Conservation (phyloP, 768 basidiomycete genomes). For the Naematelia aurantialba region DNA sequence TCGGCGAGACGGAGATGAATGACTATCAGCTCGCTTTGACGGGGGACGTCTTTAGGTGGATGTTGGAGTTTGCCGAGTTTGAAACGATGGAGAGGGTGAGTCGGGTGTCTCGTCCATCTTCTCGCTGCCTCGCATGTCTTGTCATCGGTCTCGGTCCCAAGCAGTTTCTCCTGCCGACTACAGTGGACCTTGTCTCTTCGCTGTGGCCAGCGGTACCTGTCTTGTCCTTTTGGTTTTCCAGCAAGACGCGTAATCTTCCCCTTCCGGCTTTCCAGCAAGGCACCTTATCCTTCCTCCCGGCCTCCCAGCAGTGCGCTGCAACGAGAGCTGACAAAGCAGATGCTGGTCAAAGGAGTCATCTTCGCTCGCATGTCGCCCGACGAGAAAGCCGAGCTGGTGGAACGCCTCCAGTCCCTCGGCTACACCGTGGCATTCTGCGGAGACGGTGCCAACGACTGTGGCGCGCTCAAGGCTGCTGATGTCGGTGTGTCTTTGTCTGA, state of each 20-base stretch:
- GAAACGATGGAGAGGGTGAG: constrained; percentile 90
- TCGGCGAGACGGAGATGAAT: constrained; percentile 67
- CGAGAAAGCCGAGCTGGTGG: constrained; percentile 97
- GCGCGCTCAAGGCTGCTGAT: constrained; percentile 95
- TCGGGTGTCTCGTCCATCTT: constrained; percentile 7
- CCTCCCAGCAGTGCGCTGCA: neutral
- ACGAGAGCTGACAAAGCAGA: constrained; percentile 55
- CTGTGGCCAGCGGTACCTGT: too few relatives aligned
- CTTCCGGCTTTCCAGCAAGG: neutral
- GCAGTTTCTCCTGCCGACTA: too few relatives aligned
- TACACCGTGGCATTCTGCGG: constrained; percentile 98
- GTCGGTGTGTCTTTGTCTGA: constrained; percentile 95
- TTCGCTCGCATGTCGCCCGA: constrained; percentile 99
- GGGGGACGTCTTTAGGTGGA: constrained; percentile 96
- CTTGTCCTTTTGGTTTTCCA: too few relatives aligned
- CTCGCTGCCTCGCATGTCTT: too few relatives aligned
- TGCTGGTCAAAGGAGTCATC: constrained; percentile 94
- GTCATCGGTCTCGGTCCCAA: too few relatives aligned
- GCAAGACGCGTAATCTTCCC: too few relatives aligned
- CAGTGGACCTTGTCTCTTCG: too few relatives aligned
- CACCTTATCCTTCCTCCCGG: too few relatives aligned
- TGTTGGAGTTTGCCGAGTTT: constrained; percentile 87
- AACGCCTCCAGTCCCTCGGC: constrained; percentile 83
- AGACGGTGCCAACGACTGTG: constrained; percentile 98
- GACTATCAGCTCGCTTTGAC: constrained; percentile 90